Evolutionary conservation across 768 basidiomycete species (phyloP).

Genomic region (Lyophyllum semitale): DNA sequence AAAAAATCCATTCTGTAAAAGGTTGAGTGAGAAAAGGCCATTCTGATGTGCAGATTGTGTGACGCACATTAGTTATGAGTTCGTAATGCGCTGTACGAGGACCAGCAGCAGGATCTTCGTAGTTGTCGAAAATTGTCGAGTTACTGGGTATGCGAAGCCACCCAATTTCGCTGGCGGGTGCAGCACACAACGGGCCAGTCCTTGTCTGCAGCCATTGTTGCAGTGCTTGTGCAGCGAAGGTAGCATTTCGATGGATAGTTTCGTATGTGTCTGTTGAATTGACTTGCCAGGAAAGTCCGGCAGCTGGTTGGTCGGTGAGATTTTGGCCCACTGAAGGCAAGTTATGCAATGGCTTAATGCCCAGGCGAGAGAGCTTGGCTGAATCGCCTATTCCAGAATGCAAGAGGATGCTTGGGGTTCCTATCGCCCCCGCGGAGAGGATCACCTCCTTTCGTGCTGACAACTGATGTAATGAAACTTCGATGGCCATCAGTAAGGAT

Average conservation of each 20-base stretch:
- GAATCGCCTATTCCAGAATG: constrained; percentile 30
- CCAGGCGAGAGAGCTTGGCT: constrained; percentile 8
- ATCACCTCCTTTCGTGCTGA: constrained; percentile 31
- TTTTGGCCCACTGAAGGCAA: constrained; percentile 28
- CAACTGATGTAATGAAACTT: constrained; percentile 6
- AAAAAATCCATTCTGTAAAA: neutral
- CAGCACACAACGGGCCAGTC: constrained; percentile 23
- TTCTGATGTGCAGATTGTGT: too few species aligned
- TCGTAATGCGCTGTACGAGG: constrained; percentile 24
- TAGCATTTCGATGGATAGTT: neutral
- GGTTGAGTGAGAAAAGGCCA: neutral
- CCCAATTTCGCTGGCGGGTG: constrained; percentile 13
- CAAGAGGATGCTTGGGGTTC: constrained; percentile 28
- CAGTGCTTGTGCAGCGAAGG: constrained; percentile 7
- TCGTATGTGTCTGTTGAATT: neutral
- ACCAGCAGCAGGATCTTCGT: constrained; percentile 24
- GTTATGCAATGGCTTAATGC: constrained; percentile 20
- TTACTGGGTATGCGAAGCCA: constrained; percentile 16
- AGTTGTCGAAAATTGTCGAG: constrained; percentile 5
- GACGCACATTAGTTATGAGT: constrained; percentile 6
- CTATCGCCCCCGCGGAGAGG: constrained; percentile 31
- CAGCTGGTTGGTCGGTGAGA: constrained; percentile 21
- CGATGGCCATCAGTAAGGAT: neutral
- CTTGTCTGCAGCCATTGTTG: constrained; percentile 18
- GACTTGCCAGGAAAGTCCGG: neutral